These are phyloP conservation scores for Mariannaea sp. DNA, from an alignment of 2,329 filamentous ascomycete species.

Conservation along the genomic window DNA sequence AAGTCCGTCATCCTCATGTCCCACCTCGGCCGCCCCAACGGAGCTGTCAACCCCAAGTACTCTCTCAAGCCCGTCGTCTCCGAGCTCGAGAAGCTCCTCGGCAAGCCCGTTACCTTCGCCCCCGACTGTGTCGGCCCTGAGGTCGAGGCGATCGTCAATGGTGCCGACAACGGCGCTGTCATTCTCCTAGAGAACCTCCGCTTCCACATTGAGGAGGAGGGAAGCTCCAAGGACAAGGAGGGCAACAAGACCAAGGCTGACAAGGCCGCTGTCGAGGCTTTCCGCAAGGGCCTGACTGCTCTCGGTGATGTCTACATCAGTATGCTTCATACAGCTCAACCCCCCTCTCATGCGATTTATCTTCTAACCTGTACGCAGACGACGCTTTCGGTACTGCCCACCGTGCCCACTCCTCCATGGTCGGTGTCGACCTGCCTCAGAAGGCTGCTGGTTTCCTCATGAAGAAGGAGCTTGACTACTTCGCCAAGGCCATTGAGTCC, in stretches of 20 bases:
- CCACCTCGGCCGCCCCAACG: slow-evolving; percentile 94
- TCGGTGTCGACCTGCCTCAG: slow-evolving; percentile 91
- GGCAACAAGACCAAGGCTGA: slow-evolving; percentile 99
- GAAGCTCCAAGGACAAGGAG: slow-evolving; percentile 88
- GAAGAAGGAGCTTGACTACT: slow-evolving; percentile 99
- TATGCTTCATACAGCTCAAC: slow-evolving; percentile 52
- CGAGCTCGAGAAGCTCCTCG: slow-evolving; percentile 88
- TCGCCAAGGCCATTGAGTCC: slow-evolving; percentile 91
- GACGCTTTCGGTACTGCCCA: slow-evolving; percentile 98
- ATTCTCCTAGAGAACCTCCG: slow-evolving; percentile 96
- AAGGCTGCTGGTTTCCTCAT: slow-evolving; percentile 98
- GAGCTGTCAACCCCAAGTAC: slow-evolving; percentile 89
- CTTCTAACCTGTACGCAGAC: slow-evolving; percentile 58
- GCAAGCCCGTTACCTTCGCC: slow-evolving; percentile 84
- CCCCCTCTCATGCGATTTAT: not conserved
- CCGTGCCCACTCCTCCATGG: slow-evolving; percentile 99
- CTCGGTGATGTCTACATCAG: slow-evolving; percentile 97
- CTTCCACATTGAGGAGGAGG: slow-evolving; percentile 98
- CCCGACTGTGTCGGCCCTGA: slow-evolving; percentile 89
- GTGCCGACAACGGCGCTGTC: slow-evolving; percentile 79
- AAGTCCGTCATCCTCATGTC: slow-evolving; percentile 97
- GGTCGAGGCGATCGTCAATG: slow-evolving; percentile 87
- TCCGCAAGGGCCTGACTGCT: slow-evolving; percentile 92
- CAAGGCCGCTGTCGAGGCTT: slow-evolving; percentile 87
- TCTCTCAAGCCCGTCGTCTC: slow-evolving; percentile 89